Evolutionary conservation across 1,139 yeast species (phyloP).

Genomic region (Diutina neorugosa): DNA sequence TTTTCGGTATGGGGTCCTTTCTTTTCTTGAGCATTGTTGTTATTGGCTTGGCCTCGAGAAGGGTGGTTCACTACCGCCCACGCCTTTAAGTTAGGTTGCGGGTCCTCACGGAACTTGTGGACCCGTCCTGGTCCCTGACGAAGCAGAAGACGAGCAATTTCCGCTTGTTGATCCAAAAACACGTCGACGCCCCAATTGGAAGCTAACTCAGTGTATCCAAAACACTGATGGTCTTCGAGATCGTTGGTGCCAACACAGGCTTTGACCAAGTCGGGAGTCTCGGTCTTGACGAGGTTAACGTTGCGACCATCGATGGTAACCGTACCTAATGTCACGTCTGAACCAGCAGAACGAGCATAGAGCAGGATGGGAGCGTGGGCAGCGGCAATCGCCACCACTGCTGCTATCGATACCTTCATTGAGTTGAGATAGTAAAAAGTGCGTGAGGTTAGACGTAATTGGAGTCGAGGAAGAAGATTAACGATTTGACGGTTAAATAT

Average conservation of each 20-base stretch:
- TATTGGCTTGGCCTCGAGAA: background rate
- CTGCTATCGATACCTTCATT: background rate
- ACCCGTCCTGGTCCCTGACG: background rate
- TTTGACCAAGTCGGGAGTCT: background rate
- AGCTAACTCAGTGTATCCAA: slow-evolving; percentile 11
- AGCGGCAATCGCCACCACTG: background rate
- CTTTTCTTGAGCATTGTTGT: background rate
- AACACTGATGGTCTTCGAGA: slow-evolving; percentile 19
- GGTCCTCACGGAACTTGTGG: background rate
- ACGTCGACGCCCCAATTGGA: slow-evolving; percentile 5
- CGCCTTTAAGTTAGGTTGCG: background rate
- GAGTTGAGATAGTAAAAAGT: background rate
- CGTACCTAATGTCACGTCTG: background rate
- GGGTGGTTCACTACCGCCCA: background rate
- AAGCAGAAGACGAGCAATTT: background rate
- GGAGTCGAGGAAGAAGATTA: no score
- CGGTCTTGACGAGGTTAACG: background rate
- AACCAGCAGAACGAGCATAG: background rate
- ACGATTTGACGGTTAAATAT: no score
- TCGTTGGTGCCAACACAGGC: slow-evolving; percentile 17
- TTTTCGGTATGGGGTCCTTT: background rate
- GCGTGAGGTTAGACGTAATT: no score
- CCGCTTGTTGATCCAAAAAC: background rate
- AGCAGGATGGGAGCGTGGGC: background rate
- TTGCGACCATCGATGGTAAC: background rate